Percentiles rank a stretch among this genome's conserved stretches.
phyloP scores from a whole-genome alignment of 2,329 filamentous ascomycete genomes.

The Aspergillus hiratsukae region DNA sequence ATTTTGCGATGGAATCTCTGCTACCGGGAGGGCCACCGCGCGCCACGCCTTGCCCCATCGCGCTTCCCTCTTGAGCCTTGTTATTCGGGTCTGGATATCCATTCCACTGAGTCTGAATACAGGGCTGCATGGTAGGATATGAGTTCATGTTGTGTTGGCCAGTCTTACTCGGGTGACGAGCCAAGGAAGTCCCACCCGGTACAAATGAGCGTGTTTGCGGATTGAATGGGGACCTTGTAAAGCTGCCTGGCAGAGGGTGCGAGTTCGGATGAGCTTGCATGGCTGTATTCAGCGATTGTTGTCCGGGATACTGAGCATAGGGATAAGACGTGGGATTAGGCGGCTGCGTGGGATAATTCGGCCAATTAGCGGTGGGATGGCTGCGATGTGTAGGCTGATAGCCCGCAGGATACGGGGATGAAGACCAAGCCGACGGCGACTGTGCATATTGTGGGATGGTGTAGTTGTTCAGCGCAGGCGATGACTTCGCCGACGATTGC shows the following conservation, averaged over 20 bases:
- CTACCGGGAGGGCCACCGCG: conserved; percentile 19
- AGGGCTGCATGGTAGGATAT: conserved; percentile 21
- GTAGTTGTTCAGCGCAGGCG: conserved; percentile 36
- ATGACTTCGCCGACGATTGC: conserved; percentile 34
- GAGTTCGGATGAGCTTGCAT: conserved; percentile 69
- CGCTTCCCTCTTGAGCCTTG: conserved; percentile 19
- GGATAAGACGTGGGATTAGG: conserved; percentile 57
- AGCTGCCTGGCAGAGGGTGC: conserved; percentile 81
- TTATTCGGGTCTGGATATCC: conserved; percentile 21
- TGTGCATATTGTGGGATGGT: conserved; percentile 32
- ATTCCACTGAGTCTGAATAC: conserved; percentile 25
- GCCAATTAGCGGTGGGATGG: conserved; percentile 37
- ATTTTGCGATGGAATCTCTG: conserved; percentile 45
- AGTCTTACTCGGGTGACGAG: conserved; percentile 31
- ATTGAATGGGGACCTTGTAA: conserved; percentile 81
- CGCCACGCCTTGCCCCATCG: conserved; percentile 12
- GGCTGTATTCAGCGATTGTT: conserved; percentile 51
- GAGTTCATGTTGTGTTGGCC: conserved; percentile 24
- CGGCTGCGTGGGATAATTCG: conserved; percentile 33
- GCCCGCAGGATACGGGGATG: conserved; percentile 28
- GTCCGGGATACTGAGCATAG: conserved; percentile 72
- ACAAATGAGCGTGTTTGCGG: conserved; percentile 92
- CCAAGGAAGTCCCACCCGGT: conserved; percentile 50
- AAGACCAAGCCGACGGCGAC: conserved; percentile 27
- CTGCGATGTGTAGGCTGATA: conserved; percentile 36